These are phyloP conservation scores for Parietaria judaica DNA, from an alignment of 306 rosid genomes.

Conservation along the genomic window DNA sequence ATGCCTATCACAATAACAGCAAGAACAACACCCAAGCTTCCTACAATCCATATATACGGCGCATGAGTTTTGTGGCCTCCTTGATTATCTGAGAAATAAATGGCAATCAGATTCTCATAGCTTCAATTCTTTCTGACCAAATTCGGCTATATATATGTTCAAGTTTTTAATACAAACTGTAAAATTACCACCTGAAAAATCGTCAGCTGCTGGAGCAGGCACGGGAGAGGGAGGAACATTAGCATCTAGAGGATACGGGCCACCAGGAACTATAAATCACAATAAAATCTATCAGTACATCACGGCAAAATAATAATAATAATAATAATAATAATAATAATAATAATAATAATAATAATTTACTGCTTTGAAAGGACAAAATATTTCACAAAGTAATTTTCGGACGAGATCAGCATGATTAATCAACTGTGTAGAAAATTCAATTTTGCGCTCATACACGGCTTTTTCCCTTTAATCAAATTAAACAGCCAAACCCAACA, in stretches of 20 bases:
- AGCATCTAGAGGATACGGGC: conserved; percentile 58
- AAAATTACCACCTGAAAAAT: conserved; percentile 45
- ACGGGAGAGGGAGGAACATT: conserved; percentile 47
- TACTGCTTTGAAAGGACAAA: too few species aligned
- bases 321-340: too few species aligned
- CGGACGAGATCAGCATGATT: not conserved
- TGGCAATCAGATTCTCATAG: not conserved
- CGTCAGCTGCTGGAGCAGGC: conserved; percentile 41
- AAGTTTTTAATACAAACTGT: not conserved
- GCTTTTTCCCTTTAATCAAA: not conserved
- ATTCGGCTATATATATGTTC: too few species aligned
- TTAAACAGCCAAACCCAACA: too few species aligned
- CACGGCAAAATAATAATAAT: too few species aligned
- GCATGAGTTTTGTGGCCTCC: conserved; percentile 50
- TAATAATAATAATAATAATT: too few species aligned
- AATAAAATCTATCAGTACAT: conserved; percentile 7
- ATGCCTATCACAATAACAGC: conserved; percentile 46
- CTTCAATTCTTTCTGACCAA: too few species aligned
- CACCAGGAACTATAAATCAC: conserved; percentile 76
- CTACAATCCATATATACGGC: conserved; percentile 80
- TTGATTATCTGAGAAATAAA: conserved; percentile 38
- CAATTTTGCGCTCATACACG: not conserved
- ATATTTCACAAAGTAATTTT: not conserved
- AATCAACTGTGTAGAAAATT: not conserved
- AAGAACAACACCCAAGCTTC: conserved; percentile 67